phyloP scores from a whole-genome alignment of 441 rosid genomes.

The Adansonia rubrostipa region DNA sequence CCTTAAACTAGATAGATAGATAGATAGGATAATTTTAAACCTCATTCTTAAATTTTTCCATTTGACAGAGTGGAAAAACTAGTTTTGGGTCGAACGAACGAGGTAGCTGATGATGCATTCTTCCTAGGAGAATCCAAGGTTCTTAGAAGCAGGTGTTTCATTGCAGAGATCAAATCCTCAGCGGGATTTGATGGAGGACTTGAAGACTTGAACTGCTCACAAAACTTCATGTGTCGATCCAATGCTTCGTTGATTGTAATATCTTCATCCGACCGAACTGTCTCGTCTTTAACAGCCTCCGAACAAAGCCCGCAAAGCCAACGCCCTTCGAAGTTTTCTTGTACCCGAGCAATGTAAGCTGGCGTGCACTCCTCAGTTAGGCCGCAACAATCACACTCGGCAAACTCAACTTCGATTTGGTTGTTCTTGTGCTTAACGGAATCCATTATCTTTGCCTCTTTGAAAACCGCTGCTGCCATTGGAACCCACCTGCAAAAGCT shows the following conservation, averaged over 20 bases:
- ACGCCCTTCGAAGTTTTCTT: conserved; percentile 48
- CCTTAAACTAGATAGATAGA: no score
- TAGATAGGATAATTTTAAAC: neutral
- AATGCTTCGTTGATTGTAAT: conserved; percentile 56
- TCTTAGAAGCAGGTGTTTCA: conserved; percentile 51
- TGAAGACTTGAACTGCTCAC: conserved; percentile 49
- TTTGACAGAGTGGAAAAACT: conserved; percentile 20
- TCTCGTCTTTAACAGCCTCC: conserved; percentile 68
- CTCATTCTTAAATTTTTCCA: neutral
- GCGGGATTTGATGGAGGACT: conserved; percentile 54
- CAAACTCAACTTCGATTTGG: conserved; percentile 34
- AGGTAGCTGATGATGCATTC: conserved; percentile 24
- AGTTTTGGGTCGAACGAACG: conserved; percentile 17
- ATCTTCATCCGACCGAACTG: conserved; percentile 35
- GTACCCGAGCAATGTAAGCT: conserved; percentile 46
- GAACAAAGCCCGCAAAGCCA: conserved; percentile 71
- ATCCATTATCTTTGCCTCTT: conserved; percentile 22
- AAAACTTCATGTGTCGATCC: conserved; percentile 52
- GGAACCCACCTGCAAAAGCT: neutral
- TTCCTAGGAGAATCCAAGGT: conserved; percentile 56
- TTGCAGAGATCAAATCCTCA: conserved; percentile 50
- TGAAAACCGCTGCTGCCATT: conserved; percentile 20
- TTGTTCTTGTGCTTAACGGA: neutral
- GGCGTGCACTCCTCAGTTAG: conserved; percentile 66
- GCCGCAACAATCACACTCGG: conserved; percentile 64